phyloP scores from a whole-genome alignment of 1,284 basidiomycete genomes.

The Ganoderma lucidum region DNA sequence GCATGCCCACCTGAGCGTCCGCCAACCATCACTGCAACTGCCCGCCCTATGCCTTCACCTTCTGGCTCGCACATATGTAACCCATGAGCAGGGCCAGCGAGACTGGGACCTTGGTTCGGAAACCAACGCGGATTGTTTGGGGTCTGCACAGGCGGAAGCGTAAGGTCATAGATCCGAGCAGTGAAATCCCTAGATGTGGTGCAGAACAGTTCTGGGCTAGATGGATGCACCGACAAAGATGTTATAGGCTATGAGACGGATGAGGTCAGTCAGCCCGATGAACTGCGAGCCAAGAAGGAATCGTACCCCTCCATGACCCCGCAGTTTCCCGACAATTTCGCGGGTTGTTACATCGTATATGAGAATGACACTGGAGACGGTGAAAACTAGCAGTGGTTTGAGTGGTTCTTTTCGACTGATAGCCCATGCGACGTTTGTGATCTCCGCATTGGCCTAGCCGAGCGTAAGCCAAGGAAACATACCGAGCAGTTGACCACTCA shows the following conservation, averaged over 20 bases:
- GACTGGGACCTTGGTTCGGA: constrained; percentile 54
- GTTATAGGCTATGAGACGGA: constrained; percentile 61
- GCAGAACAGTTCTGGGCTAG: constrained; percentile 62
- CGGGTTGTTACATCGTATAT: constrained; percentile 54
- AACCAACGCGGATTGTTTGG: constrained; percentile 67
- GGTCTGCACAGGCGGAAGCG: constrained; percentile 37
- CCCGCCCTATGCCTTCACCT: constrained; percentile 67
- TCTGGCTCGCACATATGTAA: constrained; percentile 65
- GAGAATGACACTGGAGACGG: constrained; percentile 58
- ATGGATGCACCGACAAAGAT: constrained; percentile 68
- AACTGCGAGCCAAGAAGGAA: constrained; percentile 2
- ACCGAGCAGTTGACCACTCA: not conserved
- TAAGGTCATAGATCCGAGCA: constrained; percentile 69
- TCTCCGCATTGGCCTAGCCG: constrained; percentile 15
- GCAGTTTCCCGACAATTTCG: constrained; percentile 53
- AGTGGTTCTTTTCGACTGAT: constrained; percentile 52
- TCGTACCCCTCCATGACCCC: constrained; percentile 76
- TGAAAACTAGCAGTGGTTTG: constrained; percentile 64
- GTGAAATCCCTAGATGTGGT: constrained; percentile 76
- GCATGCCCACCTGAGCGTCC: constrained; percentile 75
- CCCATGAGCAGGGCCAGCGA: constrained; percentile 75
- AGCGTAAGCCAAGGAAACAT: not conserved
- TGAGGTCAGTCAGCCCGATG: constrained; percentile 15
- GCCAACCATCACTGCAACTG: constrained; percentile 69
- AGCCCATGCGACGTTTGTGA: constrained; percentile 57